phyloP scores from a whole-genome alignment of 805 yeast species.

The Saccharomyces kudriavzevii region DNA sequence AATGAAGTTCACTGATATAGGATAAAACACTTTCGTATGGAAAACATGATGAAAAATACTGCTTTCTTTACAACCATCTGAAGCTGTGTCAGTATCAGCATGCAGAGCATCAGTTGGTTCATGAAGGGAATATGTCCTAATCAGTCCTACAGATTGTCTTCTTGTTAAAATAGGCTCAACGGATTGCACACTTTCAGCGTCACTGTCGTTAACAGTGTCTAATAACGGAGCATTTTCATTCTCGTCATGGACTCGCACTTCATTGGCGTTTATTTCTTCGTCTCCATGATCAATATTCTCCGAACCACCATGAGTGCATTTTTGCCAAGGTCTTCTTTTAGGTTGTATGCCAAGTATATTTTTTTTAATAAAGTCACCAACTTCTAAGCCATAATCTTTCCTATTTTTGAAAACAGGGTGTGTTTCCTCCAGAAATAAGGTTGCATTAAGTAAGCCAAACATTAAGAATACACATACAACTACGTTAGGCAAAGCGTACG shows the following conservation, averaged over 20 bases:
- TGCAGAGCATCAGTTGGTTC: slow-evolving; percentile 25
- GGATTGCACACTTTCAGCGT: slow-evolving; percentile 23
- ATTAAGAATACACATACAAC: slow-evolving; percentile 35
- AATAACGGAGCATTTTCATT: slow-evolving; percentile 13
- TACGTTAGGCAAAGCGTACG: slow-evolving; percentile 49
- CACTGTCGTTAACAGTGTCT: slow-evolving; percentile 9
- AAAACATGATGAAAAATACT: slow-evolving; percentile 22
- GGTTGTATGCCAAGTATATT: slow-evolving; percentile 14
- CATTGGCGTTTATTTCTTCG: not conserved
- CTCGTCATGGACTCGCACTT: not conserved
- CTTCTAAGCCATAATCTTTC: slow-evolving; percentile 38
- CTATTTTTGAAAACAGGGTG: slow-evolving; percentile 34
- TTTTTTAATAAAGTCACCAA: slow-evolving; percentile 34
- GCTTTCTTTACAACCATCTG: slow-evolving; percentile 17
- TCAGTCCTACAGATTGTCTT: slow-evolving; percentile 27
- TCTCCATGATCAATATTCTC: too few relatives aligned
- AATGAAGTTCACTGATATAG: slow-evolving; percentile 34
- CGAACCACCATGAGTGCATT: not conserved
- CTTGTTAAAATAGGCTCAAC: slow-evolving; percentile 23
- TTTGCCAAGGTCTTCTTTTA: slow-evolving; percentile 25
- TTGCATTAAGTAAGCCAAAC: slow-evolving; percentile 32
- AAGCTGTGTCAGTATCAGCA: slow-evolving; percentile 5
- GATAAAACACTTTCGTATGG: slow-evolving; percentile 29
- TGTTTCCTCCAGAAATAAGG: slow-evolving; percentile 48
- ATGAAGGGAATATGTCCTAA: slow-evolving; percentile 28